Base-by-base conservation (phyloP, 352 stramenopile genomes). In the Globisporangium canariense region DNA sequence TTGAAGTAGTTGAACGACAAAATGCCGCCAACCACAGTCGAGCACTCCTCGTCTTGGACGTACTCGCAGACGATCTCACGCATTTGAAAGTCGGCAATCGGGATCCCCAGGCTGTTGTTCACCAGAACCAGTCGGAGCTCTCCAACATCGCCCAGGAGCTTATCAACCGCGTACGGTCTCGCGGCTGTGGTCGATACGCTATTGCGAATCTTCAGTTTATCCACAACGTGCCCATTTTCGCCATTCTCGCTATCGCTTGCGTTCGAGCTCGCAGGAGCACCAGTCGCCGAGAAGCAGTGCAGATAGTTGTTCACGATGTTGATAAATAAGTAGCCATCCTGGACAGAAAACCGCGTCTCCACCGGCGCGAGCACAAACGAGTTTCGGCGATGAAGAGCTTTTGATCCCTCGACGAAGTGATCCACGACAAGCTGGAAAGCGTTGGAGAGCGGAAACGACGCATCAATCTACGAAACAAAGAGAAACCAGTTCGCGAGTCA, bases 1-100 rank as follows among this genome's bases (percentile, higher is more conserved):
- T 96, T 96, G 70, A 96, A 96, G 64, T 94, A 96, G 63, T 94
- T 93, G 62, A 93, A 82, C 30, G 86, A 79, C 54, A 96, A 41
- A 18, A 90, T 93, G 5, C 80, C 84, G 14, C 88, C 88, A 47
- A 93, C 67, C 9, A 83, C 88, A 25, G 87, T 90, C 32, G 84
- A 92, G 59, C 83, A 93, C 43, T 91, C 85, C 64, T 95, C 83
- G 53, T 93, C 83, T 74, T 92, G 76, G 11, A 92, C 89, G 55
- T 93, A 94, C 71, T 96, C 83, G 61, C 88, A 96, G 57, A 92
- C 86, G 60, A 96, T 94, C 38, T 96, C 88, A 11, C 80, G 78
- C 67, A 96, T 78, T 54, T 91, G 83, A 59, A 96, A 90, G 73
- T 96, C 88, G 38, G 85, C 84, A 32, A 96, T 89, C 4, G 88